Evolutionary conservation across 2,329 filamentous ascomycete genomes (phyloP).

Genomic region (Ascochyta viciae-villosae): DNA sequence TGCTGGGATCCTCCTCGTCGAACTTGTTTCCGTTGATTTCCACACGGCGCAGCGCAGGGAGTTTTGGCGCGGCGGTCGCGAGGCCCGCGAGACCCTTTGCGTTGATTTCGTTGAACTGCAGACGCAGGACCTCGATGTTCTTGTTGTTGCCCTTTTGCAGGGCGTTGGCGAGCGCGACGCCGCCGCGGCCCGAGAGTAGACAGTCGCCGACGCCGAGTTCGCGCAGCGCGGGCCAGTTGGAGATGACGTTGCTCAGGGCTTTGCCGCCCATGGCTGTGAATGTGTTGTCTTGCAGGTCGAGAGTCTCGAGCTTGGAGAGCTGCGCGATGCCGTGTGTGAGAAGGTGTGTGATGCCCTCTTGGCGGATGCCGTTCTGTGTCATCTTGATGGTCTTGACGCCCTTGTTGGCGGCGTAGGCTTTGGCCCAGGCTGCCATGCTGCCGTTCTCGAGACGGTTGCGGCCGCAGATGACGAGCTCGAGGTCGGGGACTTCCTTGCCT

Average conservation of each 20-base stretch:
- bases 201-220: slow-evolving; percentile 93
- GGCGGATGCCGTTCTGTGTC: slow-evolving; percentile 97
- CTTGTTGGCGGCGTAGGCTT: slow-evolving; percentile 80
- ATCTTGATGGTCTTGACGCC: slow-evolving; percentile 89
- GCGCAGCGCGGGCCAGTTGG: slow-evolving; percentile 75
- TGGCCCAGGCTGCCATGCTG: slow-evolving; percentile 94
- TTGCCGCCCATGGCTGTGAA: slow-evolving; percentile 83
- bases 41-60: slow-evolving; percentile 81
- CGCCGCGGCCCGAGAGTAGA: slow-evolving; percentile 79
- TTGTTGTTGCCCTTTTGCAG: slow-evolving; percentile 77
- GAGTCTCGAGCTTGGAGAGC: slow-evolving; percentile 71
- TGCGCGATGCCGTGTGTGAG: slow-evolving; percentile 79
- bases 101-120: slow-evolving; percentile 96
- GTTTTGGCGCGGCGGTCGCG: slow-evolving; percentile 66
- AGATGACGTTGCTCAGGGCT: slow-evolving; percentile 77
- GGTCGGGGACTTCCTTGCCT: slow-evolving; percentile 75
- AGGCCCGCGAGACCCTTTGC: slow-evolving; percentile 75
- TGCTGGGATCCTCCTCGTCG: slow-evolving; percentile 77
- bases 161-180: slow-evolving; percentile 73
- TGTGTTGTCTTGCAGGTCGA: slow-evolving; percentile 97
- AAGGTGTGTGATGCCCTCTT: slow-evolving; percentile 86
- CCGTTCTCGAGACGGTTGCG: slow-evolving; percentile 95
- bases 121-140: slow-evolving; percentile 78
- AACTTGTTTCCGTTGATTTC: slow-evolving; percentile 98
- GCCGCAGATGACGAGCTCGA: slow-evolving; percentile 97